Conservation (phyloP, 2,329 filamentous ascomycete species). For the Aspergillus japonicus region DNA sequence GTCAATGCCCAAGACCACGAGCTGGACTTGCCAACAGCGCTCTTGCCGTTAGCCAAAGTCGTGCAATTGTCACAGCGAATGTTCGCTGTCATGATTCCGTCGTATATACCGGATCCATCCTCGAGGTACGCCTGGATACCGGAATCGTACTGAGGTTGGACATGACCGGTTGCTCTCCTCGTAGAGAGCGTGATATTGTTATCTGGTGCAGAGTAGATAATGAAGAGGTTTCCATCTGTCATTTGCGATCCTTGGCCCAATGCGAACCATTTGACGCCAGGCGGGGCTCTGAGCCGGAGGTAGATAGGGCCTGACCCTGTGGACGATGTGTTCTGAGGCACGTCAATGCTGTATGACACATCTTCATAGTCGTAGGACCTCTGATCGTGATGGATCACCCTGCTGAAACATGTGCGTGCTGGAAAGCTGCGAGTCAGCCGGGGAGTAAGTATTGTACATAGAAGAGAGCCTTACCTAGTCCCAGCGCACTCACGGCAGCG, state of each 20-base stretch:
- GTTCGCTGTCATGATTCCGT: conserved; percentile 59
- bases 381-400: conserved; percentile 24
- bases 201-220: conserved; percentile 56
- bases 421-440: background rate
- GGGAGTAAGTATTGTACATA: background rate
- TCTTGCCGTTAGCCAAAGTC: conserved; percentile 18
- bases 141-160: conserved; percentile 49
- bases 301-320: conserved; percentile 58
- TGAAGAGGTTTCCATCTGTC: conserved; percentile 59
- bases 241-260: conserved; percentile 58
- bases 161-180: conserved; percentile 50
- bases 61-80: conserved; percentile 43
- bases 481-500: background rate
- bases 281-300: conserved; percentile 56
- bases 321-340: conserved; percentile 52
- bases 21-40: conserved; percentile 19
- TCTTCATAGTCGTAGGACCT: conserved; percentile 21
- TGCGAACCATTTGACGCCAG: conserved; percentile 51
- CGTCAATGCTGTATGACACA: conserved; percentile 52
- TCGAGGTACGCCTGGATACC: conserved; percentile 54
- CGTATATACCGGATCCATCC: conserved; percentile 57
- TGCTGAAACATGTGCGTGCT: conserved; percentile 19
- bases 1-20: conserved; percentile 30
- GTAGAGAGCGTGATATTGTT: conserved; percentile 64
- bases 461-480: conserved; percentile 4